These are phyloP conservation scores for Cercospora sp. DNA, from an alignment of 2,329 filamentous ascomycete species.

Conservation along the genomic window DNA sequence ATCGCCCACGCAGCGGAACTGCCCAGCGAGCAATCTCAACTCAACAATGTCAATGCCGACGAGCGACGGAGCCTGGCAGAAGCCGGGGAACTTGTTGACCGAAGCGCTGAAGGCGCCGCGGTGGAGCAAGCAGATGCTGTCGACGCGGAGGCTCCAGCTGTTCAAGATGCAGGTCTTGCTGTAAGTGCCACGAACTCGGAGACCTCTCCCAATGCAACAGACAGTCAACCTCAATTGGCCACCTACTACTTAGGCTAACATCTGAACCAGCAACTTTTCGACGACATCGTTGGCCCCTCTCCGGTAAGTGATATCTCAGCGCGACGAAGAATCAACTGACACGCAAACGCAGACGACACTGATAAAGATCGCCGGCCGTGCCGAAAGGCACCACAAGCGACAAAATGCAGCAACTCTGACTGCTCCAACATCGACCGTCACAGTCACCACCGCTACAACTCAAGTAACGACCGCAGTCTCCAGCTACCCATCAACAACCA, in stretches of 20 bases:
- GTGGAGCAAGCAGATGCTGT: not conserved
- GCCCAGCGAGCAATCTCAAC: not conserved
- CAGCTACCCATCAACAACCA: constrained; percentile 8
- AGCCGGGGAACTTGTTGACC: not conserved
- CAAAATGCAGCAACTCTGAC: not conserved
- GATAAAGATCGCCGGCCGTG: not conserved
- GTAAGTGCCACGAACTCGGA: not conserved
- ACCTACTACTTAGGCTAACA: not conserved
- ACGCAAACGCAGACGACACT: not conserved
- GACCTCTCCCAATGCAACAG: not conserved
- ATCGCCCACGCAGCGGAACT: not conserved
- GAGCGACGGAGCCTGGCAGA: not conserved
- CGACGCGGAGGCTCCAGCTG: not conserved
- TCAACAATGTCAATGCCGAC: not conserved
- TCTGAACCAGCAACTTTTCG: not conserved
- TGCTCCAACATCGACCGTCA: constrained; percentile 6
- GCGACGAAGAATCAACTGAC: not conserved
- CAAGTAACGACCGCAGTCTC: not conserved
- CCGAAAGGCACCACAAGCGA: not conserved
- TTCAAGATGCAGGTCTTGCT: constrained; percentile 3
- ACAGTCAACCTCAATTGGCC: not conserved
- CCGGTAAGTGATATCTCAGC: not conserved
- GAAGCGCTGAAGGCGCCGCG: not conserved
- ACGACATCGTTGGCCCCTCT: not conserved
- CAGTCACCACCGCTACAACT: constrained; percentile 2